phyloP scores from a whole-genome alignment of 345 rosid genomes.

The Capsella bursapastoris region DNA sequence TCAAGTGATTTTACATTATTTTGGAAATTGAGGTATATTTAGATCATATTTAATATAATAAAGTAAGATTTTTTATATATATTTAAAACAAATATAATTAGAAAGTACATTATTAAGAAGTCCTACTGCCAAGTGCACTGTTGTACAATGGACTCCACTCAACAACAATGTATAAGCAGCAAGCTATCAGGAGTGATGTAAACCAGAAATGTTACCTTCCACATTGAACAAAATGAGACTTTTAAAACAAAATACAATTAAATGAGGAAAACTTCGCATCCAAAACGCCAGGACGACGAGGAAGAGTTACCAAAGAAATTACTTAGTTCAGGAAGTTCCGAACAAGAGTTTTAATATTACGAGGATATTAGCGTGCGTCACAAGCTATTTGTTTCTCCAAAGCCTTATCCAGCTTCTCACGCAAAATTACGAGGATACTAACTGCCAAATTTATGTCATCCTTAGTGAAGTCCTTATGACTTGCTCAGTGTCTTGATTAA shows the following conservation, averaged over 20 bases:
- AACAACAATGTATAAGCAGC: background rate
- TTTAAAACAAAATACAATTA: background rate
- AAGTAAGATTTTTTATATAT: too few relatives aligned
- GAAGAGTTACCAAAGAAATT: background rate
- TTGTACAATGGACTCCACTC: background rate
- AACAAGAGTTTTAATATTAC: background rate
- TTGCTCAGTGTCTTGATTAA: conserved; percentile 12
- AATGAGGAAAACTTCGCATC: too few relatives aligned
- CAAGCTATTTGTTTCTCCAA: conserved; percentile 2
- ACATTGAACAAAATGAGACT: background rate
- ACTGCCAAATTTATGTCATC: background rate
- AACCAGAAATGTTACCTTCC: background rate
- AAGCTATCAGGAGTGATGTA: background rate
- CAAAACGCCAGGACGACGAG: too few relatives aligned
- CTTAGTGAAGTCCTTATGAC: conserved; percentile 4
- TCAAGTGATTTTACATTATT: background rate
- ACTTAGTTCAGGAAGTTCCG: background rate
- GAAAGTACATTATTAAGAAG: too few relatives aligned
- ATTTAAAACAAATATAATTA: too few relatives aligned
- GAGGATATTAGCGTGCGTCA: background rate
- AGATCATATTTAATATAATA: too few relatives aligned
- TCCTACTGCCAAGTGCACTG: background rate
- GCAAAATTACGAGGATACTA: background rate
- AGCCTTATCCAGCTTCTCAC: conserved; percentile 18
- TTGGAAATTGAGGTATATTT: too few relatives aligned